A percentile compares a stretch with the other conserved stretches of the same genome.
These are phyloP conservation scores for Solanum bulbocastanum DNA, from an alignment of 257 asterid species.

Conservation along the genomic window DNA sequence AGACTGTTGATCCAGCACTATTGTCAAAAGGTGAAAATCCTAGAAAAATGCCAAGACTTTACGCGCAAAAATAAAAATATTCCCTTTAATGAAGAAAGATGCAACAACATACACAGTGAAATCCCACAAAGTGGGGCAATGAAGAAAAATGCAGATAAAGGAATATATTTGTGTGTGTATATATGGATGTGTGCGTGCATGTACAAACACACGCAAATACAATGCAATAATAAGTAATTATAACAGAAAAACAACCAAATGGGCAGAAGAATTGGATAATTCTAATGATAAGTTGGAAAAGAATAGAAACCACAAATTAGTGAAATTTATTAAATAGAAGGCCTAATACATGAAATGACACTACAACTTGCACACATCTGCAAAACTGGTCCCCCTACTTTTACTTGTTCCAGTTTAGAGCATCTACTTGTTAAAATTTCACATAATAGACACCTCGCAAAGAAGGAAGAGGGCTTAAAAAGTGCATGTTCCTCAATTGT, in stretches of 20 bases:
- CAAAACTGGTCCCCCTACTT: not conserved
- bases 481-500: not conserved
- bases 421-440: not conserved
- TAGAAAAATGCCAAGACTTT: not conserved
- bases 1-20: not conserved
- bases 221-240: not conserved
- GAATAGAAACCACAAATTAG: not conserved
- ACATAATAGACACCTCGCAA: not conserved
- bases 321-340: not conserved
- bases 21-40: not conserved
- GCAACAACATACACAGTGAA: not conserved
- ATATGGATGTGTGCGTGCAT: not conserved
- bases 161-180: not conserved
- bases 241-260: not conserved
- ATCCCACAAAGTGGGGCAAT: not conserved
- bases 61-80: not conserved
- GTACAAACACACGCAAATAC: not conserved
- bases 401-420: not conserved
- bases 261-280: not conserved
- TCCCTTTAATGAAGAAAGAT: not conserved
- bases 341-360: not conserved
- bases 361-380: not conserved
- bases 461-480: not conserved
- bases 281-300: not conserved
- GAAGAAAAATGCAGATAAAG: not conserved